Base-by-base conservation (phyloP, 306 rosid genomes). In the Lithocarpus polystachyus region DNA sequence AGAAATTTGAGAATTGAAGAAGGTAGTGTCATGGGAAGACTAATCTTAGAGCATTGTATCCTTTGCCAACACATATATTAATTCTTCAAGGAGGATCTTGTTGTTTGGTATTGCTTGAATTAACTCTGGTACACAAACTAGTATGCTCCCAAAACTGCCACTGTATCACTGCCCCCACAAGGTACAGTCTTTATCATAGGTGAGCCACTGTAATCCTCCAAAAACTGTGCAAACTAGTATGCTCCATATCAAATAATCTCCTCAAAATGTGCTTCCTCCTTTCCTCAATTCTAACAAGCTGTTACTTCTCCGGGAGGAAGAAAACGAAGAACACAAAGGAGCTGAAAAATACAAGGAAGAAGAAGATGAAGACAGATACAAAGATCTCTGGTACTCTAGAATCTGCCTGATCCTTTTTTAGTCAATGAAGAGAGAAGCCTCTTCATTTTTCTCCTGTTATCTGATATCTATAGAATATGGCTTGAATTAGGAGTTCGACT, bases 231-330 rank as follows among this genome's bases (percentile, higher is more conserved):
- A 91, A 90, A 90, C 90, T 91, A 26, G 93, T 89, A 74, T 92
- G 97, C 85, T 94, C 91, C 97, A 92, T 88, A 6, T 89, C 97
- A 83, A 91, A 94, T 68, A 92, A 85, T 84, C 97, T 94, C 80
- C 93, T 85, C 76, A 94, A 83, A 48, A 89, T 12, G 95, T 86
- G 86, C 84, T 88, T 79, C 99, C 95, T 48, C 67, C 85, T 87
- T 80, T 91, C 97, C 92, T 94, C 88, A 94, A 77, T 13, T 84
- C 81, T 22, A 92, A 81, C 88, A 94, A 85, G 55, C 83, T 90
- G 35, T 75, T 81, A 64, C 85, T 80, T 84, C 53, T 87, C 3
- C 48, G 75, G 28, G 86, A 75, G 15, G 89, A 86, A 1, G 89
- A 78, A 53, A 70, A 75, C 0, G 82, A 77, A 4, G 89, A 82